Evolutionary conservation across 78 protist genomes (phyloP).

Genomic region (Capsaspora owczarzaki): DNA sequence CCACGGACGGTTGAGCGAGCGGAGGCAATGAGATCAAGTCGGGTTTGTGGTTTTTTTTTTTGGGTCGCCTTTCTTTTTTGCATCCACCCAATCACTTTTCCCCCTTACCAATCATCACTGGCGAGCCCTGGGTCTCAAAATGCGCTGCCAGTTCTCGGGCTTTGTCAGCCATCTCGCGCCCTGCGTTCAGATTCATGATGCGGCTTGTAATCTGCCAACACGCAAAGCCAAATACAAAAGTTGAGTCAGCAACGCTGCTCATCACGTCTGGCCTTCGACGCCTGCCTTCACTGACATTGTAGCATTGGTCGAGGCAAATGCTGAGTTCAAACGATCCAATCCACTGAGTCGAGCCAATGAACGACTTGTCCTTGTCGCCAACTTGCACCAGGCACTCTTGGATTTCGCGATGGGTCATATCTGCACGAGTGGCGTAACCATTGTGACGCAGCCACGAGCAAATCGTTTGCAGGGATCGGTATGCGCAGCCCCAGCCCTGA

Average conservation of each 20-base stretch:
- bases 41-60: too few species aligned
- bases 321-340: conserved; percentile 36
- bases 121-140: conserved; percentile 34
- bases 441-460: conserved; percentile 15
- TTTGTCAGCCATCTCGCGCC: neutral
- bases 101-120: conserved; percentile 43
- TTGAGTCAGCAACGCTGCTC: neutral
- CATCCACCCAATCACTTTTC: too few species aligned
- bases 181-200: neutral
- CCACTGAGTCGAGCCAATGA: conserved; percentile 37
- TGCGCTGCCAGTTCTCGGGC: conserved; percentile 26
- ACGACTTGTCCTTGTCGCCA: conserved; percentile 16
- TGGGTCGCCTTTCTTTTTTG: too few species aligned
- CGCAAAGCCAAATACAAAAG: too few species aligned
- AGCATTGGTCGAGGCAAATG: neutral
- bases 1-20: neutral
- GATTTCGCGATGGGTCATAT: conserved; percentile 33
- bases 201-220: neutral
- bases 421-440: neutral
- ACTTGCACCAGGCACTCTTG: conserved; percentile 26
- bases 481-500: conserved; percentile 65
- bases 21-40: too few species aligned
- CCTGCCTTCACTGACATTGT: neutral
- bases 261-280: neutral
- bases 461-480: conserved; percentile 48